Evolutionary conservation across 1,284 basidiomycete species (phyloP).

Genomic region (Polyporus tsugae): DNA sequence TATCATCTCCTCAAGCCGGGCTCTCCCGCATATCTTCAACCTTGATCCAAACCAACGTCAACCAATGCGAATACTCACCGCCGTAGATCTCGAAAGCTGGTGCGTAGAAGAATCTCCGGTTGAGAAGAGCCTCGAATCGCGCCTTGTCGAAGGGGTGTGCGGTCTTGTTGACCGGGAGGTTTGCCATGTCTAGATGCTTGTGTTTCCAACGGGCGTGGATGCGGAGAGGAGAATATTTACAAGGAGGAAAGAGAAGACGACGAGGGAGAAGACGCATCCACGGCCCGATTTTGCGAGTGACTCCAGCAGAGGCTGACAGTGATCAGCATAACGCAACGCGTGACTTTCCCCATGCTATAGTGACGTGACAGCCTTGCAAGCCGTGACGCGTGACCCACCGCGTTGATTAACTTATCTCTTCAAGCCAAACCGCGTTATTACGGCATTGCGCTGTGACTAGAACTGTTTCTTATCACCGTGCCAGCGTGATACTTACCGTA

Average conservation of each 20-base stretch:
- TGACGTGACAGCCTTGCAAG: slow-evolving; percentile 8
- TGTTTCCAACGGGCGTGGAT: slow-evolving; percentile 24
- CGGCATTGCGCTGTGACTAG: too few species aligned
- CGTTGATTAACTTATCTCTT: too few species aligned
- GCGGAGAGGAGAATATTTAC: slow-evolving; percentile 26
- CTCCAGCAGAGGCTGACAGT: slow-evolving; percentile 22
- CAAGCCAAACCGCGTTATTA: too few species aligned
- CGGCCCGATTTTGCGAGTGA: slow-evolving; percentile 24
- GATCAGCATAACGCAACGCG: slow-evolving; percentile 32
- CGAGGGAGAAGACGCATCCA: slow-evolving; percentile 25
- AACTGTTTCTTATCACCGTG: slow-evolving; percentile 1
- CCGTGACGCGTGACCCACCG: too few species aligned
- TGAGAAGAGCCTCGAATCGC: slow-evolving; percentile 88
- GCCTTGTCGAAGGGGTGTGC: slow-evolving; percentile 92
- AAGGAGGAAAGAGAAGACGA: slow-evolving; percentile 27
- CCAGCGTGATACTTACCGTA: neutral
- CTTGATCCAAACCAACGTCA: neutral
- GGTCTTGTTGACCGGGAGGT: slow-evolving; percentile 73
- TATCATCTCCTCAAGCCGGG: neutral
- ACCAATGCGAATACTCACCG: slow-evolving; percentile 21
- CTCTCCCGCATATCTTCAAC: neutral
- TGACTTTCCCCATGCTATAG: slow-evolving; percentile 15
- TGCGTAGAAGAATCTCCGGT: slow-evolving; percentile 96
- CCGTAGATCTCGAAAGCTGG: slow-evolving; percentile 76
- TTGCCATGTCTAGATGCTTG: slow-evolving; percentile 34